Evolutionary conservation across 257 asterid species (phyloP).

Genomic region (Orobanche coerulescens): DNA sequence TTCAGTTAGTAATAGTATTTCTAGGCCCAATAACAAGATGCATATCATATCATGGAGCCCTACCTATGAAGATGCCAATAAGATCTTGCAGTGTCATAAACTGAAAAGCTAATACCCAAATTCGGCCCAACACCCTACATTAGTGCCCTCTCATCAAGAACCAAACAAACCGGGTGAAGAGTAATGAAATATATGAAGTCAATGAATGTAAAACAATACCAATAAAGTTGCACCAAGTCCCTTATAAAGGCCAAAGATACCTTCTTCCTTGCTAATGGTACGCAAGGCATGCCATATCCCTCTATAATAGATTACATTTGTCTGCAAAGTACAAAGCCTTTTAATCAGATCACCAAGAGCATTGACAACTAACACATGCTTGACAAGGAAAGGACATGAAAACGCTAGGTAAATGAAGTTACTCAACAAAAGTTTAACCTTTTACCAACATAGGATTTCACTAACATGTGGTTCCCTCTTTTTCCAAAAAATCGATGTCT

Average conservation of each 20-base stretch:
- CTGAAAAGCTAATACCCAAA: constrained; percentile 78
- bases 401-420: constrained; percentile 6
- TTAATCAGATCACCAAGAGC: constrained; percentile 11
- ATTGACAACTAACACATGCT: not conserved
- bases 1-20: constrained; percentile 1
- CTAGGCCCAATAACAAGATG: constrained; percentile 13
- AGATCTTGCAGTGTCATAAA: constrained; percentile 62
- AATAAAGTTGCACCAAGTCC: constrained; percentile 82
- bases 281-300: constrained; percentile 67
- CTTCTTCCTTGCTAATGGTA: constrained; percentile 76
- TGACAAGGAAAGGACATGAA: constrained; percentile 10
- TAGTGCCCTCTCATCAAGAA: constrained; percentile 20
- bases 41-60: constrained; percentile 11
- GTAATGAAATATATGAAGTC: not conserved
- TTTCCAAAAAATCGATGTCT: not conserved
- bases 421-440: constrained; percentile 6
- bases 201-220: constrained; percentile 34
- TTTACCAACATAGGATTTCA: not conserved
- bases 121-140: constrained; percentile 83
- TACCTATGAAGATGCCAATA: constrained; percentile 67
- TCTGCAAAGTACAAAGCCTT: constrained; percentile 41
- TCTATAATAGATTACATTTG: constrained; percentile 50
- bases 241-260: constrained; percentile 59
- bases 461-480: not conserved
- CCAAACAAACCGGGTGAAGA: constrained; percentile 13